These are phyloP conservation scores for Peronosclerospora sorghi DNA, from an alignment of 352 stramenopile genomes.

Conservation along the genomic window DNA sequence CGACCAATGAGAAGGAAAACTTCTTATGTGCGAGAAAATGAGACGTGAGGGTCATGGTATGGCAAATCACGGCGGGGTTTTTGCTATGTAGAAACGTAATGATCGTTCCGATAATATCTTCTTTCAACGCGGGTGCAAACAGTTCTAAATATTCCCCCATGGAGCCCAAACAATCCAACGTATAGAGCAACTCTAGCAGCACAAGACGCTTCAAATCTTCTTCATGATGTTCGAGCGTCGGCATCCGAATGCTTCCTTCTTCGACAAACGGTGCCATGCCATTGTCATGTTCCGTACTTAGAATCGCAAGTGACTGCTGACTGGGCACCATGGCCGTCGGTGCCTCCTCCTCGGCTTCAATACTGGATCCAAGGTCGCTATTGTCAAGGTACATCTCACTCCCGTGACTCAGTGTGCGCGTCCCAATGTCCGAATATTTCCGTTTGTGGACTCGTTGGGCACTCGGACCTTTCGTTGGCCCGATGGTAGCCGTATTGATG, in stretches of 20 bases:
- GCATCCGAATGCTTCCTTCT: constrained; percentile 17
- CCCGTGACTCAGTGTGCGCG: constrained; percentile 7
- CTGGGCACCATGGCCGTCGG: constrained; percentile 4
- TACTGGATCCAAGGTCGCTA: constrained; percentile 5
- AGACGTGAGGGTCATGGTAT: constrained; percentile 75
- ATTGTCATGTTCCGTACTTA: constrained; percentile 18
- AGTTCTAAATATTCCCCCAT: constrained; percentile 82
- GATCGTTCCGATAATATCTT: constrained; percentile 74
- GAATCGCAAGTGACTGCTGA: constrained; percentile 13
- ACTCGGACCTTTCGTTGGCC: constrained; percentile 7
- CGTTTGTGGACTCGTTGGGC: constrained; percentile 29
- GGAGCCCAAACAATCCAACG: constrained; percentile 69
- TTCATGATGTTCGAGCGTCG: constrained; percentile 42
- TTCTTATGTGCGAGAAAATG: constrained; percentile 69
- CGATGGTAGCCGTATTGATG: constrained; percentile 5
- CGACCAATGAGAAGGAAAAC: constrained; percentile 68
- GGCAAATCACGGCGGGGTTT: constrained; percentile 64
- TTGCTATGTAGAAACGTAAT: constrained; percentile 81
- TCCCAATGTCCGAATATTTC: constrained; percentile 31
- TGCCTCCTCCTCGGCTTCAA: constrained; percentile 18
- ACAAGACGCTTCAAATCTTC: constrained; percentile 70
- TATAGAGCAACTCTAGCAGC: constrained; percentile 76
- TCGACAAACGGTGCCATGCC: constrained; percentile 12
- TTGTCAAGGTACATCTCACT: constrained; percentile 14
- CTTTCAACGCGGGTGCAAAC: constrained; percentile 67